phyloP scores from a whole-genome alignment of 2,329 filamentous ascomycete species.

The Aschersonia sp. region DNA sequence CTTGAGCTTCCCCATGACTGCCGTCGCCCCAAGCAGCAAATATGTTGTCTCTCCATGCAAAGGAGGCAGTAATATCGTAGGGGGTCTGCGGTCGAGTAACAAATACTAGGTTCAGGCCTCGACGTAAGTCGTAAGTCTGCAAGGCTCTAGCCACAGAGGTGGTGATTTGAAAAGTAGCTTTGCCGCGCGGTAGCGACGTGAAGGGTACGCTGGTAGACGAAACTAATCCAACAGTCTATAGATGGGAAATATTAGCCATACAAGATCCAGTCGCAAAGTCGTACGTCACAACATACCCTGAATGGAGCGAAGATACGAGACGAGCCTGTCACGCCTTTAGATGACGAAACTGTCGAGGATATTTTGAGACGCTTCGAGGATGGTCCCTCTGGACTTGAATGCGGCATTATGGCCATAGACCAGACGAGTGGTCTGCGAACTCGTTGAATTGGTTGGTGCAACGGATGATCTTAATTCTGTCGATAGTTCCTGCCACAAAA shows the following conservation, averaged over 20 bases:
- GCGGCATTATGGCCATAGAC: conserved; percentile 24
- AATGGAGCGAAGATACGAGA: conserved; percentile 90
- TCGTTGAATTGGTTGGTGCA: neutral
- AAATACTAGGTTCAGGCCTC: conserved; percentile 84
- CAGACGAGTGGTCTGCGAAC: neutral
- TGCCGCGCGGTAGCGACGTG: conserved; percentile 74
- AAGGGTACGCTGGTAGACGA: conserved; percentile 86
- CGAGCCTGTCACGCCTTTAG: conserved; percentile 27
- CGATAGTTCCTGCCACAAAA: conserved; percentile 6
- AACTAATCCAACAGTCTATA: conserved; percentile 77
- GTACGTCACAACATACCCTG: conserved; percentile 45
- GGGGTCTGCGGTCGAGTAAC: conserved; percentile 85
- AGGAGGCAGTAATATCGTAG: conserved; percentile 68
- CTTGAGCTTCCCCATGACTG: conserved; percentile 36
- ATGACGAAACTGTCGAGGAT: conserved; percentile 21
- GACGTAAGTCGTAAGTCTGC: conserved; percentile 89
- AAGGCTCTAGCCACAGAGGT: conserved; percentile 82
- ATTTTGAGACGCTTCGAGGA: conserved; percentile 66
- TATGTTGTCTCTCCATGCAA: conserved; percentile 74
- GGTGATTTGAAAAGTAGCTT: conserved; percentile 93
- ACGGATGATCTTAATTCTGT: neutral
- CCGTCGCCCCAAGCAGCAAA: conserved; percentile 78
- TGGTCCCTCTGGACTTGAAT: conserved; percentile 44
- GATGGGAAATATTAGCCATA: conserved; percentile 1
- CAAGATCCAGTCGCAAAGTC: neutral